These are phyloP conservation scores for Silene latifolia DNA, from an alignment of 148 eudicot genomes.

Conservation along the genomic window DNA sequence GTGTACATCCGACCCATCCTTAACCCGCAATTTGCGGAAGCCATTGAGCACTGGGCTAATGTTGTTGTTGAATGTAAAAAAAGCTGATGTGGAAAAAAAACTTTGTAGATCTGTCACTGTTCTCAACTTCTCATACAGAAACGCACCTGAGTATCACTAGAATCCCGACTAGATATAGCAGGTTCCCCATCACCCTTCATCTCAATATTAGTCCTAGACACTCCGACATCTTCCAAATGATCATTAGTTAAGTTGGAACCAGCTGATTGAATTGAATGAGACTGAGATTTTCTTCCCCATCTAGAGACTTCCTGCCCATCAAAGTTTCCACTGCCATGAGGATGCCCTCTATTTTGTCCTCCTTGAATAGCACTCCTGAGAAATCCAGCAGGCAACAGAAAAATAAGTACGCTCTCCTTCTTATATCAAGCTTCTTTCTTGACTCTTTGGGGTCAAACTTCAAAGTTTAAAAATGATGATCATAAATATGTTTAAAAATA, in stretches of 20 bases:
- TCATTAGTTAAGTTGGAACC: constrained; percentile 34
- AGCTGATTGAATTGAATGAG: constrained; percentile 23
- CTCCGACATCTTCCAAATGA: constrained; percentile 34
- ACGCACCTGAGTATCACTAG: constrained; percentile 50
- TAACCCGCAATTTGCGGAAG: too few species aligned
- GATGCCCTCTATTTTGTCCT: constrained; percentile 42
- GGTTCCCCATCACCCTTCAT: constrained; percentile 41
- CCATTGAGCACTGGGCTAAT: too few species aligned
- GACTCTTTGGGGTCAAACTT: not conserved
- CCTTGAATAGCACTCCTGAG: constrained; percentile 56
- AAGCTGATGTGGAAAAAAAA: too few species aligned
- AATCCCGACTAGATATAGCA: constrained; percentile 34
- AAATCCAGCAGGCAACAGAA: constrained; percentile 20
- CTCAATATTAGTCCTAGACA: constrained; percentile 23
- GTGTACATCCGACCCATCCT: too few species aligned
- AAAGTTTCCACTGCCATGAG: constrained; percentile 47
- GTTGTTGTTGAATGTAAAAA: too few species aligned
- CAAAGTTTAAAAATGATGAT: not conserved
- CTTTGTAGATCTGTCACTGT: too few species aligned
- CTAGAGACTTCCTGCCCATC: constrained; percentile 54
- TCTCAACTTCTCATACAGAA: not conserved
- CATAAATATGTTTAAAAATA: not conserved
- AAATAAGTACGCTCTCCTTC: not conserved
- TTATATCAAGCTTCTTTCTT: not conserved
- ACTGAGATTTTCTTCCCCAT: constrained; percentile 52